Evolutionary conservation across 371 early-diverging fungal species (phyloP), one percentile per base, ranked within the genome.

Genomic region (Mucor lusitanicus): DNA sequence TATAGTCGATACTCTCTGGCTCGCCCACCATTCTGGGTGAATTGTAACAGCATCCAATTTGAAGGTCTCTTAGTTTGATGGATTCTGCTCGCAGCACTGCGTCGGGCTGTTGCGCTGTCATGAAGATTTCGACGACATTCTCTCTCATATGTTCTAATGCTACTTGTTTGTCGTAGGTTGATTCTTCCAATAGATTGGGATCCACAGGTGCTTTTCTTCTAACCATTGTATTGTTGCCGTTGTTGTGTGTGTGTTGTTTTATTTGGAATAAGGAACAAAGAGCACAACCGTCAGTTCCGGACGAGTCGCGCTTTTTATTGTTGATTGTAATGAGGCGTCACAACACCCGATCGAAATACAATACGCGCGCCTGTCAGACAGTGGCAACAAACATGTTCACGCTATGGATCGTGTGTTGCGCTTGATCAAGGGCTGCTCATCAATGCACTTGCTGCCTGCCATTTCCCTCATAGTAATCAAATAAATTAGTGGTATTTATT

Each of bases 41-140:
- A 23, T 79, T 75, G 19, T 85, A 59, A 46, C 85, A 77, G 67
- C 89, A 88, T 42, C 86, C 81, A 59, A 81, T 71, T 71, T 93
- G 94, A 59, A 94, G 74, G 72, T 92, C 93, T 60, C 92, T 83
- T n/a, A 95, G 79, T 32, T 88, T 85, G 42, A 90, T 86, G 13
- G 90, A 88, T 67, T 90, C 86, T 67, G 87, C 89, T 65, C 92
- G 87, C 68, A 91, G 89, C 5, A 84, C 85, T 6, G 90, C 84
- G 21, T 84, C 80, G 0, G 89, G 82, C 63, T 84, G 85, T 71
- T 93, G 93, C 6, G 89, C 86, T n/a, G 93, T 92, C 66, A 89
- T 89, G 71, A 94, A 93, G 60, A 94, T 83, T 59, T 82, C 74
- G 0, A 88, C 86, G n/a, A 92, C 59, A 11, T 72, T 67, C 8